Evolutionary conservation across 169 alveolate genomes (phyloP).

Genomic region (Eimeria praecox): DNA sequence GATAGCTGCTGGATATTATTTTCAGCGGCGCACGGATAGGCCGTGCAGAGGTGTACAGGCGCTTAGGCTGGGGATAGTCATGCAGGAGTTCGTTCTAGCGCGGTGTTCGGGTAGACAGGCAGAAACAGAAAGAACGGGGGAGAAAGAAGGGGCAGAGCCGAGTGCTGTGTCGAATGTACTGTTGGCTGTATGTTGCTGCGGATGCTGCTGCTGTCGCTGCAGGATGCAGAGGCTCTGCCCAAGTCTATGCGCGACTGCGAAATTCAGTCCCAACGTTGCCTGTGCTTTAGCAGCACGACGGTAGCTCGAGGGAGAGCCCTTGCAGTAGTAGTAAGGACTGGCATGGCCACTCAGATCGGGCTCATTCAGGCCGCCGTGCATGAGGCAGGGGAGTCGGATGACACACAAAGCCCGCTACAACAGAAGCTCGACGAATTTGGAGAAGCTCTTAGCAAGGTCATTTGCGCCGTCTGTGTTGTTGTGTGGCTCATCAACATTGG

Average conservation of each 20-base stretch:
- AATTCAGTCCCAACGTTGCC: slow-evolving; percentile 87
- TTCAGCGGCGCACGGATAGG: too few species aligned
- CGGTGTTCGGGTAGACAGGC: neutral
- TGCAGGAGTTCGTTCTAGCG: neutral
- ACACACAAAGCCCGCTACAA: slow-evolving; percentile 97
- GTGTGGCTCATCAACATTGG: slow-evolving; percentile 98
- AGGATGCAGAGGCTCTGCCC: slow-evolving; percentile 88
- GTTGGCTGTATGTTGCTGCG: neutral
- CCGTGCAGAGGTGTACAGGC: neutral
- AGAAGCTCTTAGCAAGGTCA: slow-evolving; percentile 95
- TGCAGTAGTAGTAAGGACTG: slow-evolving; percentile 97
- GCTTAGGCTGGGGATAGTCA: neutral
- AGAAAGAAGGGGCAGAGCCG: neutral
- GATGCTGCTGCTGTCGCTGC: slow-evolving; percentile 54
- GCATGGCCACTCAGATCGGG: slow-evolving; percentile 99
- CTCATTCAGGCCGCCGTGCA: slow-evolving; percentile 97
- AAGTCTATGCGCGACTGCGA: slow-evolving; percentile 86
- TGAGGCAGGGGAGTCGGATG: slow-evolving; percentile 96
- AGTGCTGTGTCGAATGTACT: neutral
- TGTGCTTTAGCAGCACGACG: slow-evolving; percentile 97
- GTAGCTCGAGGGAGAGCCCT: slow-evolving; percentile 96
- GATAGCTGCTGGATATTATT: neutral
- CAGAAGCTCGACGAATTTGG: slow-evolving; percentile 98
- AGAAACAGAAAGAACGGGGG: neutral
- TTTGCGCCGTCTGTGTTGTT: slow-evolving; percentile 94